These are phyloP conservation scores for Tylopilus sp. DNA, from an alignment of 768 basidiomycete species.

Conservation along the genomic window DNA sequence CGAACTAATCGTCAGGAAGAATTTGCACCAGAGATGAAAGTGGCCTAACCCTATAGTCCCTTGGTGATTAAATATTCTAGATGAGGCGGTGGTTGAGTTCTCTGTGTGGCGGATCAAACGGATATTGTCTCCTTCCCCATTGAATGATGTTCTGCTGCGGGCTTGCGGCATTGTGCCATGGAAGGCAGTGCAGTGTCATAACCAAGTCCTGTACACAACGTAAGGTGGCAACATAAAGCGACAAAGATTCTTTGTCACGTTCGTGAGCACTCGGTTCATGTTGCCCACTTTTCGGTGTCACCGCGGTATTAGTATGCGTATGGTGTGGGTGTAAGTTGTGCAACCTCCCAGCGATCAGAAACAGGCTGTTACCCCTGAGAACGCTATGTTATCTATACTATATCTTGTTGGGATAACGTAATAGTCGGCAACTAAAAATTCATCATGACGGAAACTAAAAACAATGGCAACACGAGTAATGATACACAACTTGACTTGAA, in stretches of 20 bases:
- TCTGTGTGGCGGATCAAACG: neutral
- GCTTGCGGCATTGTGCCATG: neutral
- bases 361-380: too few species aligned
- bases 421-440: neutral
- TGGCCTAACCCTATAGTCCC: neutral
- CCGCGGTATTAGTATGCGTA: too few species aligned
- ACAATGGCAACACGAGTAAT: too few species aligned
- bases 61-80: neutral
- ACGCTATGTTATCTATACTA: too few species aligned
- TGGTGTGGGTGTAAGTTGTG: too few species aligned
- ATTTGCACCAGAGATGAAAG: neutral
- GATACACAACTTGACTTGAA: neutral
- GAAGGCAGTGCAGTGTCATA: neutral
- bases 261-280: too few species aligned
- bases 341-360: too few species aligned
- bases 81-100: too few species aligned
- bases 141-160: neutral
- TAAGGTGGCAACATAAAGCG: neutral
- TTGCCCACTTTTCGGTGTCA: neutral
- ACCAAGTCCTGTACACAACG: neutral
- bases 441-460: neutral
- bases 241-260: too few species aligned
- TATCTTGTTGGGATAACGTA: too few species aligned
- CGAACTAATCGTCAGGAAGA: neutral
- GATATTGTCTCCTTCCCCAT: neutral